Evolutionary conservation across 164 flowering plant genomes (phyloP).

Genomic region (Macadamia tetraphylla): DNA sequence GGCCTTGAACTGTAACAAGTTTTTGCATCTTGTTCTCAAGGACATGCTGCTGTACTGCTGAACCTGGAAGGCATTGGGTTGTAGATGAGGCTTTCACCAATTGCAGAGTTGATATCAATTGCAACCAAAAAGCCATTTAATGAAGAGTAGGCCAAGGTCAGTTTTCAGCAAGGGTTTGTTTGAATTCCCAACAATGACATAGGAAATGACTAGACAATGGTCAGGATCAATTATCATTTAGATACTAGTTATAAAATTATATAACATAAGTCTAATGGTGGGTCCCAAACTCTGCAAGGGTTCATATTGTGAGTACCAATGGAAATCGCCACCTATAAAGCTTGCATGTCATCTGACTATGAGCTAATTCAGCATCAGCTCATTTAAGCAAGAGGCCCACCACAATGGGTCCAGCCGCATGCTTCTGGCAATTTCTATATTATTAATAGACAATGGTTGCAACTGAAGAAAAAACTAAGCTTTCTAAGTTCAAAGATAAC

Average conservation of each 20-base stretch:
- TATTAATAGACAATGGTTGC: background rate
- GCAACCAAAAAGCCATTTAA: too few relatives aligned
- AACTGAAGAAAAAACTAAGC: background rate
- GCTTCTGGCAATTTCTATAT: background rate
- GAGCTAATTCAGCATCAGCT: background rate
- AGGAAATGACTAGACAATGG: too few relatives aligned
- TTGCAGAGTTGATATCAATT: background rate
- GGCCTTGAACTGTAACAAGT: conserved; percentile 4
- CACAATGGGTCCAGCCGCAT: background rate
- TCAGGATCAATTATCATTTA: too few relatives aligned
- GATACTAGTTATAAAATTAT: too few relatives aligned
- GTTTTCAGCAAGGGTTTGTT: too few relatives aligned
- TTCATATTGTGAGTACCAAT: too few relatives aligned
- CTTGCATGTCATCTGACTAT: background rate
- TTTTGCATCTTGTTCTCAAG: background rate
- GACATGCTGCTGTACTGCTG: conserved; percentile 2
- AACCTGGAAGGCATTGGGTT: conserved; percentile 3
- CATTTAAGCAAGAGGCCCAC: background rate
- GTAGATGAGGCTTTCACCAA: background rate
- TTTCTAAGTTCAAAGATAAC: background rate
- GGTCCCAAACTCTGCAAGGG: background rate
- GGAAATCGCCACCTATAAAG: too few relatives aligned
- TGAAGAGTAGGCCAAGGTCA: too few relatives aligned
- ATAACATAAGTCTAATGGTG: background rate
- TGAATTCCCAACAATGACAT: too few relatives aligned